A percentile compares a stretch with the other conserved stretches of the same genome.
Conservation (phyloP, 805 yeast genomes). For the Saturnispora sekii region DNA sequence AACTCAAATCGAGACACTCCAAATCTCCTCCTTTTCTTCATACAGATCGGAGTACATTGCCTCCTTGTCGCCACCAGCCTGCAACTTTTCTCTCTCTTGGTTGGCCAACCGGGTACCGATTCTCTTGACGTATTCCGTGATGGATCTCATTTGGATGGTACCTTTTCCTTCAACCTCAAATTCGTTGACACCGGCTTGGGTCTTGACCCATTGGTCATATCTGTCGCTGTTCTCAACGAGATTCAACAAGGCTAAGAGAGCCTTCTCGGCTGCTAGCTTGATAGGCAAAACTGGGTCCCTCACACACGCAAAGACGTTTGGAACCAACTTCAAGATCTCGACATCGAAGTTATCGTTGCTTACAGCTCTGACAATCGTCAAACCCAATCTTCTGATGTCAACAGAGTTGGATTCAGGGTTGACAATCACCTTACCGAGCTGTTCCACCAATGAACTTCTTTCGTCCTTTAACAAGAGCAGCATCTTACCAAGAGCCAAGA, state of each 20-base stretch:
- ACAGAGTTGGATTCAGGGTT: slow-evolving; percentile 50
- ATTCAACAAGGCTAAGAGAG: slow-evolving; percentile 61
- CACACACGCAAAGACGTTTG: slow-evolving; percentile 71
- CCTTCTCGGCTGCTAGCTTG: slow-evolving; percentile 89
- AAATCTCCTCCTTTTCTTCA: slow-evolving; percentile 80
- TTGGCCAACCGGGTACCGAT: slow-evolving; percentile 80
- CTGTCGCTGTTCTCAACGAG: slow-evolving; percentile 44
- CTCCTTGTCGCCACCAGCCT: slow-evolving; percentile 85
- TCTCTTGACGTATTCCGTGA: slow-evolving; percentile 82
- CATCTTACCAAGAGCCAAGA: slow-evolving; percentile 74
- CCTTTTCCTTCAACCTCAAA: slow-evolving; percentile 35
- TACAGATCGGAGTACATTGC: slow-evolving; percentile 73
- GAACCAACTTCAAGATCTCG: slow-evolving; percentile 36
- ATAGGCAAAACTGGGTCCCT: slow-evolving; percentile 87
- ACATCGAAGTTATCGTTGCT: slow-evolving; percentile 13
- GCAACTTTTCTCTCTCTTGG: slow-evolving; percentile 80
- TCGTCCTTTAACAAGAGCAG: slow-evolving; percentile 41
- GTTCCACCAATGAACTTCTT: slow-evolving; percentile 33
- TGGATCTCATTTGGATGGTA: slow-evolving; percentile 53
- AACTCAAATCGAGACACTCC: slow-evolving; percentile 34
- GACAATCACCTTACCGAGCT: slow-evolving; percentile 39
- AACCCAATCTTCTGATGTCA: slow-evolving; percentile 71
- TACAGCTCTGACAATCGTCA: slow-evolving; percentile 59
- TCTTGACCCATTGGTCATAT: slow-evolving; percentile 58
- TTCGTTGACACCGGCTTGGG: slow-evolving; percentile 28